Base-by-base conservation (phyloP, 306 rosid genomes). In the Cucurbita argyrosperma region DNA sequence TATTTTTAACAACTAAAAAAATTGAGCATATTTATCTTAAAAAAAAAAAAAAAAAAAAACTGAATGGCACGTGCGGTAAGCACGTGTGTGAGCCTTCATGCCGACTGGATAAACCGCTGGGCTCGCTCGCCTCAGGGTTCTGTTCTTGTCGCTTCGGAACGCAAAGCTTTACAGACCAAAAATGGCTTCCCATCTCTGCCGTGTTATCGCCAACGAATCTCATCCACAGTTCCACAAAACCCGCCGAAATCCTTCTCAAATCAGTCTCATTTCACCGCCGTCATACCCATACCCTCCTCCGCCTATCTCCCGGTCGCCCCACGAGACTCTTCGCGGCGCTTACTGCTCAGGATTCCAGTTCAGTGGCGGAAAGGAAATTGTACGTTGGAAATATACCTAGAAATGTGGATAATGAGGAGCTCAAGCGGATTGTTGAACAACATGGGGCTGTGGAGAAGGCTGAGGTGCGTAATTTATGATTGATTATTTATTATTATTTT, bases 381-480 rank as follows among this genome's bases (percentile, higher is more conserved):
- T 94, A 90, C 73, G 57, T 94, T 30, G 98, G 97, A 35, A 94
- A 94, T 86, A 89, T 94, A 84, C 97, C 98, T 5, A 80, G 97
- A 72, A 86, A 80, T 40, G 63, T 94, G 68, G 71, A 75, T 59
- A 86, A 90, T 66, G 86, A 84, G 16, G 88, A 88, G 80, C 98
- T 94, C 16, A 46, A 86, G 6, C 81, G 80, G 52, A 83, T 94
- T 73, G 86, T 94, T 42, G 79, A 89, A 80, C 91, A 89, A 76
- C 97, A 90, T 77, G 98, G 94, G 8, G 87, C 88, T 74, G 86
- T 94, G 35, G 98, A 94, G 80, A 94, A 88, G 79, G 85, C 90
- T 1, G 96, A 90, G 97, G 98, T 94, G 51, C 35, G 50, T 60
- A 10, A 2, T 18, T 57, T 9, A 30, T 1, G 26, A 21, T 49